Conservation (phyloP, 2,329 filamentous ascomycete genomes). For the Lithohypha guttulata region DNA sequence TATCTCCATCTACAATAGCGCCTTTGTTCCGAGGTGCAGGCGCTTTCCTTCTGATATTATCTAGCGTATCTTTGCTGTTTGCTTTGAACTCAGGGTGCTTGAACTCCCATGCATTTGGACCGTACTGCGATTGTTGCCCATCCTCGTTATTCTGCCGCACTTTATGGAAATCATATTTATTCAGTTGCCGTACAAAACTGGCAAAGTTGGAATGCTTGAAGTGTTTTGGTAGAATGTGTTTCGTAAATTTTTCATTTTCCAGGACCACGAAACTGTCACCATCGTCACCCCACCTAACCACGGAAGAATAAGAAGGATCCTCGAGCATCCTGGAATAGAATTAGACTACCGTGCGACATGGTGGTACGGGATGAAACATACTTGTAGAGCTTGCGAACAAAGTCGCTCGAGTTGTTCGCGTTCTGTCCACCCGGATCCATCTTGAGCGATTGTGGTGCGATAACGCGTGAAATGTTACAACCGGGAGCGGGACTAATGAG, state of each 20-base stretch:
- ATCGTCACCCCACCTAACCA: conserved; percentile 90
- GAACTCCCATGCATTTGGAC: conserved; percentile 84
- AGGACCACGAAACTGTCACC: conserved; percentile 95
- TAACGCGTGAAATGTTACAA: background rate
- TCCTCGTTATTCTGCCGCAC: conserved; percentile 85
- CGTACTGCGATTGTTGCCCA: conserved; percentile 69
- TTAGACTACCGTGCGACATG: conserved; percentile 8
- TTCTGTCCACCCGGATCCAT: conserved; percentile 15
- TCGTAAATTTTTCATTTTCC: conserved; percentile 98
- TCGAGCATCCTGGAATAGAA: conserved; percentile 68
- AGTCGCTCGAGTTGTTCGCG: conserved; percentile 84
- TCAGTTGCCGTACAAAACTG: conserved; percentile 88
- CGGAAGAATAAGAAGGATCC: conserved; percentile 80
- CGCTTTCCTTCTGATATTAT: conserved; percentile 92
- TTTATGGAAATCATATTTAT: conserved; percentile 99
- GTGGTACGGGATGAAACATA: conserved; percentile 38
- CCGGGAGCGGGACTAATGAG: background rate
- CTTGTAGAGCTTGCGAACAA: conserved; percentile 98
- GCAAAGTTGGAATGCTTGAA: conserved; percentile 99
- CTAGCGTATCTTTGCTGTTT: conserved; percentile 90
- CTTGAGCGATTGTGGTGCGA: background rate
- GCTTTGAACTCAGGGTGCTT: conserved; percentile 93
- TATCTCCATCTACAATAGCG: conserved; percentile 59
- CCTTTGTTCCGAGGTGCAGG: conserved; percentile 72
- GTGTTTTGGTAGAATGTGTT: conserved; percentile 90